These are phyloP conservation scores for Phlebiopsis flavidoalba DNA, from an alignment of 768 basidiomycete species.

Conservation along the genomic window DNA sequence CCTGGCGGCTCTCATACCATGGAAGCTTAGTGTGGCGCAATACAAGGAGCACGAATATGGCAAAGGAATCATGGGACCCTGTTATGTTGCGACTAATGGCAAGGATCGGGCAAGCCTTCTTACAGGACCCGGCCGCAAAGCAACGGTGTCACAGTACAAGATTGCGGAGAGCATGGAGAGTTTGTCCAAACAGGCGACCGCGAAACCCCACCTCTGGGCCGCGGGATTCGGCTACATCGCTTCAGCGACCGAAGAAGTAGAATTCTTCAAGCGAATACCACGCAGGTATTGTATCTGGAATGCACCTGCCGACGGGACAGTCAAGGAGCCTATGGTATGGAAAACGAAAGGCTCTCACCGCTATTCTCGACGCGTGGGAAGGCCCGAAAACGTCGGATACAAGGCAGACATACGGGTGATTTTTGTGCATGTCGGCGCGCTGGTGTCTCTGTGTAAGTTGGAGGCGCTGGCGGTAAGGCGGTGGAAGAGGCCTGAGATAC, in stretches of 20 bases:
- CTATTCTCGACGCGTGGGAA: slow-evolving; percentile 39
- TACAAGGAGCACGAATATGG: slow-evolving; percentile 22
- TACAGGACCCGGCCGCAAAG: background rate
- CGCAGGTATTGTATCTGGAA: slow-evolving; percentile 49
- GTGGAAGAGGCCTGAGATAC: slow-evolving; percentile 38
- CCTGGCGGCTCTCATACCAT: slow-evolving; percentile 44
- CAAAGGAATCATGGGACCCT: slow-evolving; percentile 9
- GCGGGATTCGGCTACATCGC: slow-evolving; percentile 38
- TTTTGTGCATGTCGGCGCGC: slow-evolving; percentile 62
- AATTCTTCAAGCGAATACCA: slow-evolving; percentile 35
- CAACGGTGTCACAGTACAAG: slow-evolving; percentile 12
- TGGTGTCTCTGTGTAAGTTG: slow-evolving; percentile 44
- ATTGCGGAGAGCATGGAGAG: slow-evolving; percentile 7
- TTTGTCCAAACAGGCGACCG: slow-evolving; percentile 2
- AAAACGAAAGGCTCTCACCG: slow-evolving; percentile 38
- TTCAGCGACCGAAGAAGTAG: slow-evolving; percentile 43
- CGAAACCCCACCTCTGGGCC: slow-evolving; percentile 17
- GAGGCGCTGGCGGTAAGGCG: slow-evolving; percentile 45
- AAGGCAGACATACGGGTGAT: slow-evolving; percentile 42
- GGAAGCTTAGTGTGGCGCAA: slow-evolving; percentile 33
- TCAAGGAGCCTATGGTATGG: slow-evolving; percentile 30
- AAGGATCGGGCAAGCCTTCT: background rate
- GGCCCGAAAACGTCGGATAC: slow-evolving; percentile 33
- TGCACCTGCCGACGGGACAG: slow-evolving; percentile 26
- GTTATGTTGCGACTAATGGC: too few species aligned